Percentiles rank a stretch among this genome's conserved stretches.
Evolutionary conservation across 2,329 filamentous ascomycete species (phyloP).

Genomic region (Zalaria obscura): DNA sequence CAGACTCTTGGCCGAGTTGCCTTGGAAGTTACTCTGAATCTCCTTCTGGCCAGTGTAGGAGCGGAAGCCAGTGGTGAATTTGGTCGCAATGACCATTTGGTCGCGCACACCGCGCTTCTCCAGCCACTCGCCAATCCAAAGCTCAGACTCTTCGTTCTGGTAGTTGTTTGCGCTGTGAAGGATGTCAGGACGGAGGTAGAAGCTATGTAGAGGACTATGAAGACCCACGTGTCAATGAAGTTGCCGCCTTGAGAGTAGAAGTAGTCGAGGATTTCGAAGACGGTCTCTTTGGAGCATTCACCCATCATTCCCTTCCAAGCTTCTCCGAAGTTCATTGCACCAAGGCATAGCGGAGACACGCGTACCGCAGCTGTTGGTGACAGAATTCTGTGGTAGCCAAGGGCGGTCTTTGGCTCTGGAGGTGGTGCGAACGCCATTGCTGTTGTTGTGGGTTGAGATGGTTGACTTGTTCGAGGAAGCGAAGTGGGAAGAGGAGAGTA

Average conservation of each 20-base stretch:
- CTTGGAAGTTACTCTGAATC: slow-evolving; percentile 30
- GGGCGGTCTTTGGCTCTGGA: slow-evolving; percentile 22
- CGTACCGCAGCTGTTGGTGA: slow-evolving; percentile 36
- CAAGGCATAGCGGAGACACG: slow-evolving; percentile 39
- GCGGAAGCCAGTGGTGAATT: slow-evolving; percentile 28
- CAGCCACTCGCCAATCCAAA: slow-evolving; percentile 31
- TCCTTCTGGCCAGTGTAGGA: slow-evolving; percentile 11
- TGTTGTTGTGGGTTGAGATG: too few relatives aligned
- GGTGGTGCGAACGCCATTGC: slow-evolving; percentile 13
- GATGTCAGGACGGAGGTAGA: slow-evolving; percentile 11
- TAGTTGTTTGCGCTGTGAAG: slow-evolving; percentile 16
- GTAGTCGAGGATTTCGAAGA: slow-evolving; percentile 19
- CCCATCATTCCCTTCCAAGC: slow-evolving; percentile 23
- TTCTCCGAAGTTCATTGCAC: slow-evolving; percentile 41
- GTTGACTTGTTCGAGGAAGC: too few relatives aligned
- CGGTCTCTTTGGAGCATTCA: slow-evolving; percentile 13
- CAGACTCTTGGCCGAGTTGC: slow-evolving; percentile 50
- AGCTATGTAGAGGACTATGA: not conserved
- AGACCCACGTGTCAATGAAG: slow-evolving; percentile 15
- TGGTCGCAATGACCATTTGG: slow-evolving; percentile 40
- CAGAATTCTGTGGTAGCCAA: slow-evolving; percentile 39
- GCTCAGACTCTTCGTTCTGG: slow-evolving; percentile 19
- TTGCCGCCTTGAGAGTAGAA: slow-evolving; percentile 20
- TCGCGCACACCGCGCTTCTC: slow-evolving; percentile 28
- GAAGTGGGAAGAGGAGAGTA: too few relatives aligned